These are phyloP conservation scores for Lecanicillium sp. DNA, from an alignment of 2,329 filamentous ascomycete genomes.

Conservation along the genomic window DNA sequence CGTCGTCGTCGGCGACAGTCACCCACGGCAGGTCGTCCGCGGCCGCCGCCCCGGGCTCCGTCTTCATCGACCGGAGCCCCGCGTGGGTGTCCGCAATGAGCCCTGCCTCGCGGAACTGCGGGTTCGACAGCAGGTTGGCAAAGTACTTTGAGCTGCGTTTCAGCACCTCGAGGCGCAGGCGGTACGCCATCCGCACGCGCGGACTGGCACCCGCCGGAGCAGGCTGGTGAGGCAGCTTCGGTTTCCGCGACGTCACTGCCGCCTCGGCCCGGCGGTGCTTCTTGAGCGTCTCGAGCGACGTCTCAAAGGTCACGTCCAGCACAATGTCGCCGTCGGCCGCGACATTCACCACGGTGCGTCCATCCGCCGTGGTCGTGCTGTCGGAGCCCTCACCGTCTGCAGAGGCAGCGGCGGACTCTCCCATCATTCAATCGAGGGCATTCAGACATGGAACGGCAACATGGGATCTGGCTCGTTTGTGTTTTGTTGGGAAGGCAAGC, in stretches of 20 bases:
- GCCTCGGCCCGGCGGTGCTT: constrained; percentile 35
- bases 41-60: constrained; percentile 43
- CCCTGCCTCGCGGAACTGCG: constrained; percentile 57
- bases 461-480: neutral
- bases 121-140: constrained; percentile 56
- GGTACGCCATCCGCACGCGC: constrained; percentile 43
- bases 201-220: constrained; percentile 29
- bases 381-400: constrained; percentile 26
- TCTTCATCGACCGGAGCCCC: constrained; percentile 40
- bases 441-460: constrained; percentile 3
- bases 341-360: constrained; percentile 42
- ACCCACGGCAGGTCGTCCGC: constrained; percentile 55
- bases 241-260: constrained; percentile 25
- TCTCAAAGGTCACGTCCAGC: constrained; percentile 60
- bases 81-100: constrained; percentile 46
- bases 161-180: constrained; percentile 52
- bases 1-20: constrained; percentile 60
- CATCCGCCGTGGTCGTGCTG: constrained; percentile 21
- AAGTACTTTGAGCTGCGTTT: constrained; percentile 64
- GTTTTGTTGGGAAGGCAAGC: too few relatives aligned
- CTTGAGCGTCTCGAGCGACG: constrained; percentile 45
- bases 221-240: constrained; percentile 20
- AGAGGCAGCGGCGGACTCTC: constrained; percentile 26
- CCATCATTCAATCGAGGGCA: constrained; percentile 19
- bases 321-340: constrained; percentile 56